These are phyloP conservation scores for Candida fluviatilis DNA, from an alignment of 805 yeast genomes.

Conservation along the genomic window DNA sequence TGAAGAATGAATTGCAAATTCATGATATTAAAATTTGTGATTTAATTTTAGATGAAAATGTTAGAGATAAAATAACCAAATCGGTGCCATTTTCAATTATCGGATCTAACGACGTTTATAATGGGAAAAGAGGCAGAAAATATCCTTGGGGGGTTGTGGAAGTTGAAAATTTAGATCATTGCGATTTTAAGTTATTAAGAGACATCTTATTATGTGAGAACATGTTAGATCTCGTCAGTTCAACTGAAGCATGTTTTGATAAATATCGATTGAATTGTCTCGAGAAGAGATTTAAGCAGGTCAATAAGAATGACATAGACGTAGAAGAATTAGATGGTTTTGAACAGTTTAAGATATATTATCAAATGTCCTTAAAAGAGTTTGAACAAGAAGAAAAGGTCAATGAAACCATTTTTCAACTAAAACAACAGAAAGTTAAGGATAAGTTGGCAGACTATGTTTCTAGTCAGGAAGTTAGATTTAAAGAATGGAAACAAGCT, in stretches of 20 bases:
- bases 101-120: constrained; percentile 49
- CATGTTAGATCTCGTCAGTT: constrained; percentile 71
- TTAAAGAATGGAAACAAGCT: constrained; percentile 58
- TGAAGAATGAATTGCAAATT: constrained; percentile 19
- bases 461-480: constrained; percentile 48
- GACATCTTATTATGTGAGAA: constrained; percentile 62
- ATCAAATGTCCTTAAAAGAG: constrained; percentile 26
- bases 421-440: constrained; percentile 41
- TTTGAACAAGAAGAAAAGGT: constrained; percentile 34
- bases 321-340: constrained; percentile 18
- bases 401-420: constrained; percentile 18
- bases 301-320: constrained; percentile 20
- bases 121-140: constrained; percentile 55
- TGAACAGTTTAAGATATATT: constrained; percentile 35
- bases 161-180: constrained; percentile 70
- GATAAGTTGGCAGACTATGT: constrained; percentile 28
- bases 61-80: constrained; percentile 28
- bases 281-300: constrained; percentile 38
- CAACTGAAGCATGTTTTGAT: constrained; percentile 78
- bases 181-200: constrained; percentile 69
- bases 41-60: constrained; percentile 24
- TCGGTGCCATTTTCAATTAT: constrained; percentile 67
- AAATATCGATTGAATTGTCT: constrained; percentile 58
- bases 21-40: constrained; percentile 30
- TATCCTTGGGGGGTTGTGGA: constrained; percentile 88